Evolutionary conservation across 1,284 basidiomycete genomes (phyloP), one percentile per base, ranked within the genome.

Genomic region (Vanrija humicola): DNA sequence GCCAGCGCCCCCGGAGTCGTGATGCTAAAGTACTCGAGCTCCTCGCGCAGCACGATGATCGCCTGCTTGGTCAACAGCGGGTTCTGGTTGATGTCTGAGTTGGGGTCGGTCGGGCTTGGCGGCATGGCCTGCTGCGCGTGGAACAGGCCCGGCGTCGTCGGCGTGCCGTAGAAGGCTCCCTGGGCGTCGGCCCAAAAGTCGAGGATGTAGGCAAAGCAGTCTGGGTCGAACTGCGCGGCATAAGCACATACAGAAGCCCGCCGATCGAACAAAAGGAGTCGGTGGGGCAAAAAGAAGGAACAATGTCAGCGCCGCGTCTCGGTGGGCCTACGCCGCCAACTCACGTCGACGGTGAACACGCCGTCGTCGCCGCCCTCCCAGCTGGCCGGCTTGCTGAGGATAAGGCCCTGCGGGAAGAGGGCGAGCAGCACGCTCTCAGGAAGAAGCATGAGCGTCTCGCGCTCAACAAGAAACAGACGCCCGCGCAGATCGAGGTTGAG

Each of bases 21-120:
- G 61, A 99, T 97, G 38, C 90, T 87, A 69, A 98, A 99, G 77
- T 97, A 99, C 75, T 98, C 96, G 52, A 99, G 83, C 77, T 99
- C 95, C 75, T 99, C 95, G 38, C 95, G 84, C 48, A 99, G 84
- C 26, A 98, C 95, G 64, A 98, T 98, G 73, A 99, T 96, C 39
- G 96, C 93, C 76, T 98, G 96, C 78, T 98, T 98, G 50, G 87
- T 85, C 56, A 98, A 82, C 43, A 99, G 82, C 0, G 95, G 95
- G 70, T 96, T 96, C 71, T 92, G 89, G 48, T 67, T 66, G 26
- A 69, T 63, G 55, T 70, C 68, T n/a, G 65, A 64, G 42, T 65
- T 59, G 34, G 65, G 55, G 55, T 69, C 60, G 39, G 55, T 56
- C 19, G 64, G 57, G 19, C 62, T 64, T 54, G 86, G 85, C 43